phyloP scores from a whole-genome alignment of 331 rosid genomes.

The Cydonia oblonga region DNA sequence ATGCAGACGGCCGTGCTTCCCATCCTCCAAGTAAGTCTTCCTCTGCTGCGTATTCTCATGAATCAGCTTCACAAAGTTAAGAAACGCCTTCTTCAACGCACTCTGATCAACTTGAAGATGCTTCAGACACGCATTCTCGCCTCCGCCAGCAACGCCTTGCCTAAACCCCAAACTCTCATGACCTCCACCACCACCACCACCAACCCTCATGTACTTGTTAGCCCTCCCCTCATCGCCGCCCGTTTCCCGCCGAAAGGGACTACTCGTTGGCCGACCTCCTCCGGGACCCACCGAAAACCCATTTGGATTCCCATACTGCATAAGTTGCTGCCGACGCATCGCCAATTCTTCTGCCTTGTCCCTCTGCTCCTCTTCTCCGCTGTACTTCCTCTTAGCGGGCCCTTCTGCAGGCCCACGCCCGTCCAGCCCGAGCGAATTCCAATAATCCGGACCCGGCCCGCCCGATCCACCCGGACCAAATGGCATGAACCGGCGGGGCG shows the following conservation, averaged over 20 bases:
- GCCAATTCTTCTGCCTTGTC: slow-evolving; percentile 38
- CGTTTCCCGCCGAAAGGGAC: slow-evolving; percentile 21
- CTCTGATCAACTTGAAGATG: slow-evolving; percentile 56
- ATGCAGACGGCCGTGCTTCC: slow-evolving; percentile 62
- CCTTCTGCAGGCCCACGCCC: slow-evolving; percentile 43
- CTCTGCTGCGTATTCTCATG: slow-evolving; percentile 49
- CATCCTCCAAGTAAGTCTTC: slow-evolving; percentile 67
- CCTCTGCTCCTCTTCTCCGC: slow-evolving; percentile 11
- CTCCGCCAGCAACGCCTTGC: slow-evolving; percentile 18
- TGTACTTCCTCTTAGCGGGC: slow-evolving; percentile 38
- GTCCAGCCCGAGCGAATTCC: slow-evolving; percentile 46
- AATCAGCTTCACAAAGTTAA: slow-evolving; percentile 45
- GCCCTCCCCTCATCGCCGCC: slow-evolving; percentile 34
- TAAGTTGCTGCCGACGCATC: slow-evolving; percentile 40
- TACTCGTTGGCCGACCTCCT: slow-evolving; percentile 29
- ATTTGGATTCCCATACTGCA: slow-evolving; percentile 38
- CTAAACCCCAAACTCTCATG: slow-evolving; percentile 26
- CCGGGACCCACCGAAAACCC: slow-evolving; percentile 33
- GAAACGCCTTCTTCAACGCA: slow-evolving; percentile 60
- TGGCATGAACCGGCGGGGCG: slow-evolving; percentile 24
- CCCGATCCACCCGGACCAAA: slow-evolving; percentile 16
- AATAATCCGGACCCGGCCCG: slow-evolving; percentile 40
- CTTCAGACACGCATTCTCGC: slow-evolving; percentile 17
- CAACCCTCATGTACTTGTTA: slow-evolving; percentile 46
- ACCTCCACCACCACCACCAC: slow-evolving; percentile 41